Evolutionary conservation across 2,329 filamentous ascomycete genomes (phyloP).

Genomic region (Rachicladosporium sp.): DNA sequence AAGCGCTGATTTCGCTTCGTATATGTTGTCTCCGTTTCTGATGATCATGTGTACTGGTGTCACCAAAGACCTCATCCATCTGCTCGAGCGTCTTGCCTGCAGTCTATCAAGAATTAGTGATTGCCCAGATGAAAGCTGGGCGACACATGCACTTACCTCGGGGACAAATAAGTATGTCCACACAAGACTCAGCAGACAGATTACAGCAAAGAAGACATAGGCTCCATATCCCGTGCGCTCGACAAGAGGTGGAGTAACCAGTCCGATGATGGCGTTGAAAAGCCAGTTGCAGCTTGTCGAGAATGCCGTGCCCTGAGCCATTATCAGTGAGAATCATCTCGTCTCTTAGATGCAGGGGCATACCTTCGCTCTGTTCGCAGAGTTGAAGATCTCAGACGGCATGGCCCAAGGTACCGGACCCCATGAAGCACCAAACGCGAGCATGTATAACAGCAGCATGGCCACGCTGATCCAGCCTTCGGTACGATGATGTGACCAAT

Average conservation of each 20-base stretch:
- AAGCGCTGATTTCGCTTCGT: no score
- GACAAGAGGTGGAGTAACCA: constrained; percentile 21
- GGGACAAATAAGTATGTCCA: constrained; percentile 45
- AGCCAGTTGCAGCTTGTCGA: constrained; percentile 53
- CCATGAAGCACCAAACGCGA: constrained; percentile 32
- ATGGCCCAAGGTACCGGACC: constrained; percentile 7
- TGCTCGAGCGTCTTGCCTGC: constrained; percentile 6
- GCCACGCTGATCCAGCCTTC: constrained; percentile 31
- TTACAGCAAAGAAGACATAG: constrained; percentile 49
- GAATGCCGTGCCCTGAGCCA: constrained; percentile 19
- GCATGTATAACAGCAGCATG: constrained; percentile 20
- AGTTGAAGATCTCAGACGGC: constrained; percentile 40
- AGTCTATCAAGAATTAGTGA: constrained; percentile 35
- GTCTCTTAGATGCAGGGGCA: constrained; percentile 32
- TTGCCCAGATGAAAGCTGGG: constrained; percentile 37
- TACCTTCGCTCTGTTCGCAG: constrained; percentile 49
- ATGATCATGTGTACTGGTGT: neutral
- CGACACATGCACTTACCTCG: constrained; percentile 39
- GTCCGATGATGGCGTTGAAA: constrained; percentile 47
- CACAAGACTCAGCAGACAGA: constrained; percentile 37
- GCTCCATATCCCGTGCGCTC: constrained; percentile 44
- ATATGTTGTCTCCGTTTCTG: no score
- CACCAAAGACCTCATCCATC: constrained; percentile 21
- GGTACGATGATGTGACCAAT: constrained; percentile 31
- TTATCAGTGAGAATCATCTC: neutral